These are phyloP conservation scores for Ceratocystis albifundus DNA, from an alignment of 2,329 filamentous ascomycete genomes.

Conservation along the genomic window DNA sequence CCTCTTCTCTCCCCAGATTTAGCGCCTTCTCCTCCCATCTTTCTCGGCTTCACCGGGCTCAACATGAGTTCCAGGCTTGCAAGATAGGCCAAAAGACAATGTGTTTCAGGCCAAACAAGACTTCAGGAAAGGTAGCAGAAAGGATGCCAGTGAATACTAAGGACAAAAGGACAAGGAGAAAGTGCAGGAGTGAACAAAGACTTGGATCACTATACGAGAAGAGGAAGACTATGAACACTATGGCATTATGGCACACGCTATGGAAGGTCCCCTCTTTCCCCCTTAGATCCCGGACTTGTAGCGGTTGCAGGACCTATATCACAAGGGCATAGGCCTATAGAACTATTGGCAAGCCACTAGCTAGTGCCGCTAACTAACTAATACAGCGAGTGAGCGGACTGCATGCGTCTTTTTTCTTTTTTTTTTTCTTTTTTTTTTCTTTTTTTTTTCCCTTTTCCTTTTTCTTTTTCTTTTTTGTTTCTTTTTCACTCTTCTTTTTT, in stretches of 20 bases:
- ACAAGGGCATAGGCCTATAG: not conserved
- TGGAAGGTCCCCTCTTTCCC: not conserved
- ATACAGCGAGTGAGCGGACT: not conserved
- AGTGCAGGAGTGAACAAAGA: slow-evolving; percentile 1
- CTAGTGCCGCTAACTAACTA: not conserved
- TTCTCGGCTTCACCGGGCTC: slow-evolving; percentile 12
- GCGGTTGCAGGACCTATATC: not conserved
- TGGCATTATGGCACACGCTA: not conserved
- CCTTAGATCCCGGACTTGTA: not conserved
- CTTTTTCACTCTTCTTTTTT: not conserved
- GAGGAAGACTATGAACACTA: slow-evolving; percentile 8
- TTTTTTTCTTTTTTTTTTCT: not conserved
- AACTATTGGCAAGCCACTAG: not conserved
- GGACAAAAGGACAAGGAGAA: not conserved
- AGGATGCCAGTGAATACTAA: not conserved
- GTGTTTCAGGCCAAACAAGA: slow-evolving; percentile 6
- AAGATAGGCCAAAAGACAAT: not conserved
- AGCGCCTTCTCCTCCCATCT: not conserved
- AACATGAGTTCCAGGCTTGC: not conserved
- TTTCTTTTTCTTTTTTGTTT: not conserved
- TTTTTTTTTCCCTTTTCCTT: not conserved
- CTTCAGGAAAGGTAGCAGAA: not conserved
- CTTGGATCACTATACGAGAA: slow-evolving; percentile 5
- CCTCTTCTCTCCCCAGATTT: not conserved
- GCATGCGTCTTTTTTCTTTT: not conserved